These are phyloP conservation scores for Trametes sanguinea DNA, from an alignment of 768 basidiomycete genomes.

Conservation along the genomic window DNA sequence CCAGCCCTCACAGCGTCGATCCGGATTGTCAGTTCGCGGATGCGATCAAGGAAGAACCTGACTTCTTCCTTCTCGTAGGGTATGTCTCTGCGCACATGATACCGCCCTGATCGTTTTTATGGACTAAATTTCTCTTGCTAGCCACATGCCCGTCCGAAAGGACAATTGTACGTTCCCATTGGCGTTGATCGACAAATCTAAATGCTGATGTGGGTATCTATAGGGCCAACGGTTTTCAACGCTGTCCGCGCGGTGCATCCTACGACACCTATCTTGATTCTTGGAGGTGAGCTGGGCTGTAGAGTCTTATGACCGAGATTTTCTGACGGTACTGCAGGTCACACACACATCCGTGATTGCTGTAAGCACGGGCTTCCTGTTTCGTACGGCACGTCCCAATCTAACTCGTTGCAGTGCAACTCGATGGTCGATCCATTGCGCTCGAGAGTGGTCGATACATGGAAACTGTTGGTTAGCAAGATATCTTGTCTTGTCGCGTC, in stretches of 20 bases:
- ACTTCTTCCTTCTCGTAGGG: conserved; percentile 79
- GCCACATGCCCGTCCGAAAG: conserved; percentile 80
- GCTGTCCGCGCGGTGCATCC: conserved; percentile 75
- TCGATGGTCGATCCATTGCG: conserved; percentile 76
- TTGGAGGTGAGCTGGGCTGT: conserved; percentile 55
- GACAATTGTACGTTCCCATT: conserved; percentile 56
- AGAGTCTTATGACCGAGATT: neutral
- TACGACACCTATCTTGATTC: conserved; percentile 76
- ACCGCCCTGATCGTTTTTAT: neutral
- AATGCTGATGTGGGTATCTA: neutral
- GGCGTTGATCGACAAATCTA: too few relatives aligned
- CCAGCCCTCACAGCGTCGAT: neutral
- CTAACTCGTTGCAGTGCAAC: conserved; percentile 44
- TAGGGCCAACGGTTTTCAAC: conserved; percentile 73
- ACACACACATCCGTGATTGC: conserved; percentile 82
- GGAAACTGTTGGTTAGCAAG: conserved; percentile 78
- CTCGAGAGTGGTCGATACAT: conserved; percentile 87
- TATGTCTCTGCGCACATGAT: conserved; percentile 31
- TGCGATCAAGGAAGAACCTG: conserved; percentile 78
- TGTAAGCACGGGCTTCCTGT: conserved; percentile 38
- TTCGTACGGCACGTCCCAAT: neutral
- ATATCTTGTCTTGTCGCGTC: neutral
- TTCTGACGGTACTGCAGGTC: conserved; percentile 41
- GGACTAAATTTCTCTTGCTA: conserved; percentile 28
- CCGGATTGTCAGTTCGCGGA: conserved; percentile 58